A percentile compares a stretch with the other conserved stretches of the same genome.
Evolutionary conservation across 2,329 filamentous ascomycete species (phyloP).

Genomic region (Mollisia scopiformis): DNA sequence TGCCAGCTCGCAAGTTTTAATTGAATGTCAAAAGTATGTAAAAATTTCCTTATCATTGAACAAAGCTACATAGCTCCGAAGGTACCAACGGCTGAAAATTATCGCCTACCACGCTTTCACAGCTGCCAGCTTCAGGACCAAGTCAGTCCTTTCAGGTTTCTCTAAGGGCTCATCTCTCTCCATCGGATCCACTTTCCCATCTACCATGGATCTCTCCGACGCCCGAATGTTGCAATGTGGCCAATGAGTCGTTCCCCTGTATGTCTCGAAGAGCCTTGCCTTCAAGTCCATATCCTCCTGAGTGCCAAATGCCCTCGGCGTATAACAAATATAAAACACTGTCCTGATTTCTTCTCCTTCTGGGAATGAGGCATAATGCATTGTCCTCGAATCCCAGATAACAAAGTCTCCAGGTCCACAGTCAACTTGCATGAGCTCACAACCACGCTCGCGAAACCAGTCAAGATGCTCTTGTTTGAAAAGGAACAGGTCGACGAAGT

Average conservation of each 20-base stretch:
- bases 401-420: constrained; percentile 47
- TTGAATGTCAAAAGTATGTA: too few species aligned
- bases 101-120: not conserved
- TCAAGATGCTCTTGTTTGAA: constrained; percentile 36
- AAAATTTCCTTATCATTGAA: too few species aligned
- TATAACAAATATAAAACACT: constrained; percentile 16
- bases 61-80: too few species aligned
- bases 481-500: constrained; percentile 16
- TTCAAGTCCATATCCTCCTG: constrained; percentile 11
- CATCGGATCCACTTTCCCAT: not conserved
- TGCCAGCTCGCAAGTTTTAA: too few species aligned
- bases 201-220: not conserved
- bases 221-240: constrained; percentile 6
- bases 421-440: constrained; percentile 42
- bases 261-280: constrained; percentile 8
- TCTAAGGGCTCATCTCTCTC: not conserved
- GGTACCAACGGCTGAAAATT: too few species aligned
- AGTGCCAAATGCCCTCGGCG: constrained; percentile 7
- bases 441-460: constrained; percentile 45
- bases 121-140: not conserved
- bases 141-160: not conserved
- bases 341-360: constrained; percentile 36
- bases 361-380: constrained; percentile 45
- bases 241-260: constrained; percentile 14
- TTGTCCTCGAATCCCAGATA: constrained; percentile 48